Base-by-base conservation (phyloP, 352 stramenopile species). In the Phytophthora lateralis region DNA sequence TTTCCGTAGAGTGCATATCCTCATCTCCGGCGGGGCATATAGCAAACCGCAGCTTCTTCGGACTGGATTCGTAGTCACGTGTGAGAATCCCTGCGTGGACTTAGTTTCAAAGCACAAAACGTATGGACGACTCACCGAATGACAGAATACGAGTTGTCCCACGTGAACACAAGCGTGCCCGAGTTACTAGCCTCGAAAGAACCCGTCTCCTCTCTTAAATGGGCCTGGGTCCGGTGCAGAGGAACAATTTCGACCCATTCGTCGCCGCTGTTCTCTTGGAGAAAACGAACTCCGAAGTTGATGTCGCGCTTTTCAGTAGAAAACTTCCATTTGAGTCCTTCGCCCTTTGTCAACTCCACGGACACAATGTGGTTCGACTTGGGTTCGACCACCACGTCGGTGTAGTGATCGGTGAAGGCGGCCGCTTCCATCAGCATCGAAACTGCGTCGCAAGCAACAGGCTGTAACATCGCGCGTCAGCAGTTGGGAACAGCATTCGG, bases 61-160 rank as follows among this genome's bases (percentile, higher is more conserved):
- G 53, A 1, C 77, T 87, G n/a, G n/a, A 55, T 45, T 41, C n/a
- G 30, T 17, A 50, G 15, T 3, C 5, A 48, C 12, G 32, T n/a
- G 32, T 38, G 2, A 38, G 32, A 38, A 38, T 8, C 10, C 14
- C 10, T n/a, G 32, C 2, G 8, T 38, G 10, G 30, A 8, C 32
- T 38, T 38, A 15, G 8, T 2, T 38, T n/a, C 32, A 38, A 38
- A 38, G 8, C 8, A n/a, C 32, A 38, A 8, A 17, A 6, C 32
- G 32, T 9, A 53, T 38, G 47, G 24, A 58, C 2, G 14, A 52
- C 73, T 34, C 60, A 90, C 81, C 78, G 73, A 35, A 88, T 65
- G 12, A 72, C 45, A 0, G 81, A 90, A 47, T 79, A 88, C 6
- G 60, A 74, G 55, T 90, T 90, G 55, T 88, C 73, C 81, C 81